These are phyloP conservation scores for Oehlia diaphana DNA, from an alignment of 192 early-diverging fungal species.

Conservation along the genomic window DNA sequence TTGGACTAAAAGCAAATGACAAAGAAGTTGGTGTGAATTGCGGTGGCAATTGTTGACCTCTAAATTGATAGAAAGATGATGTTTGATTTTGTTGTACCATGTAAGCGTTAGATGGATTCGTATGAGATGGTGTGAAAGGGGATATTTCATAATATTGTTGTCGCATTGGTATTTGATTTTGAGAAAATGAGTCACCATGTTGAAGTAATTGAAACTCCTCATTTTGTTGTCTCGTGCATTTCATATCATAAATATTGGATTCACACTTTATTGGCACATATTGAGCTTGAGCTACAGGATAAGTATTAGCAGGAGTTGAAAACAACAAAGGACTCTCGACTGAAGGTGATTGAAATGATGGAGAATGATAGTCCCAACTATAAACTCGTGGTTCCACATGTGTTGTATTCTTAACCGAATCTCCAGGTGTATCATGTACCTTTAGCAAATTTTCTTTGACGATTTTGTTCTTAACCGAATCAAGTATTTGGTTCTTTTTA, in stretches of 20 bases:
- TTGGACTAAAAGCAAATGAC: neutral
- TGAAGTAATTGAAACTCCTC: neutral
- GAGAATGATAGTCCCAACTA: neutral
- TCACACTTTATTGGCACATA: neutral
- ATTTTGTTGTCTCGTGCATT: neutral
- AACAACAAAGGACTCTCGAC: neutral
- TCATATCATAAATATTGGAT: neutral
- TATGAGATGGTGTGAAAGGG: neutral
- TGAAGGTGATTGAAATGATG: neutral
- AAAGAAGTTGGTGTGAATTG: neutral
- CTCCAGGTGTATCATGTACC: neutral
- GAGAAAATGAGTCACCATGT: neutral
- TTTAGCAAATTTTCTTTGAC: neutral
- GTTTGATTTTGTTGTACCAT: neutral
- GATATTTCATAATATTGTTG: slow-evolving; percentile 2
- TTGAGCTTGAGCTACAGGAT: neutral
- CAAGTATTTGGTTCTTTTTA: no score
- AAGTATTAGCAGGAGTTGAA: slow-evolving; percentile 12
- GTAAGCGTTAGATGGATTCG: neutral
- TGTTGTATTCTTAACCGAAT: neutral
- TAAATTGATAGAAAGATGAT: neutral
- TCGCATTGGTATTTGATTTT: neutral
- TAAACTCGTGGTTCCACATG: neutral
- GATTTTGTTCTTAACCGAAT: no score
- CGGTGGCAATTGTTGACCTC: neutral